Evolutionary conservation across 306 rosid species (phyloP).

Genomic region (Prosopis cineraria): DNA sequence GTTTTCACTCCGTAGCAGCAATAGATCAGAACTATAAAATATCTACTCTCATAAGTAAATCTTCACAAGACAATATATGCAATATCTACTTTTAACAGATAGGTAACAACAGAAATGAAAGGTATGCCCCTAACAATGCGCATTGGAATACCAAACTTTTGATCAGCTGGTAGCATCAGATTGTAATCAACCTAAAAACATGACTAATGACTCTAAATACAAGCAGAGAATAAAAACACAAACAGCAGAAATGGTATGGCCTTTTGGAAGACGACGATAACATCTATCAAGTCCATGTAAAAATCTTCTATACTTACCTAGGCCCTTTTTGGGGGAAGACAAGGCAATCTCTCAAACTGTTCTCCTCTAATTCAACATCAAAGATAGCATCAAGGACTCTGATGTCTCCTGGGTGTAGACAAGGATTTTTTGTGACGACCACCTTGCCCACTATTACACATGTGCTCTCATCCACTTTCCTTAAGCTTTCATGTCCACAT

Average conservation of each 20-base stretch:
- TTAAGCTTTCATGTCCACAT: constrained; percentile 46
- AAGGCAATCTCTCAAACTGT: constrained; percentile 67
- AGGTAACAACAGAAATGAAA: constrained; percentile 1
- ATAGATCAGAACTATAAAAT: neutral
- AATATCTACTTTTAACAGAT: neutral
- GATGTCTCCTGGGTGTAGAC: constrained; percentile 83
- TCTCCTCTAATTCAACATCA: constrained; percentile 57
- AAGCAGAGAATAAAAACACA: neutral
- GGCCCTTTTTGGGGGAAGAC: constrained; percentile 86
- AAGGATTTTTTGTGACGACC: constrained; percentile 86
- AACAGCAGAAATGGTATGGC: neutral
- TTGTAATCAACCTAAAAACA: constrained; percentile 4
- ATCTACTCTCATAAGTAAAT: neutral
- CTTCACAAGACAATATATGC: neutral
- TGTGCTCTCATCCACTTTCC: constrained; percentile 62
- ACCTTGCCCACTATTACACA: constrained; percentile 70
- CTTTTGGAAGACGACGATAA: neutral
- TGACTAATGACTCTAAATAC: neutral
- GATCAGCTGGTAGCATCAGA: constrained; percentile 12
- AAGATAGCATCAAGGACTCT: constrained; percentile 57
- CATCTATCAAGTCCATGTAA: neutral
- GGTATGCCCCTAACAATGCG: neutral
- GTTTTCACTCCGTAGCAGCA: constrained; percentile 14
- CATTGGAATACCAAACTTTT: neutral
- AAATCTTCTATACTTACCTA: constrained; percentile 52